Conservation (phyloP, 2,329 filamentous ascomycete species). For the Pseudogymnoascus verrucosus region DNA sequence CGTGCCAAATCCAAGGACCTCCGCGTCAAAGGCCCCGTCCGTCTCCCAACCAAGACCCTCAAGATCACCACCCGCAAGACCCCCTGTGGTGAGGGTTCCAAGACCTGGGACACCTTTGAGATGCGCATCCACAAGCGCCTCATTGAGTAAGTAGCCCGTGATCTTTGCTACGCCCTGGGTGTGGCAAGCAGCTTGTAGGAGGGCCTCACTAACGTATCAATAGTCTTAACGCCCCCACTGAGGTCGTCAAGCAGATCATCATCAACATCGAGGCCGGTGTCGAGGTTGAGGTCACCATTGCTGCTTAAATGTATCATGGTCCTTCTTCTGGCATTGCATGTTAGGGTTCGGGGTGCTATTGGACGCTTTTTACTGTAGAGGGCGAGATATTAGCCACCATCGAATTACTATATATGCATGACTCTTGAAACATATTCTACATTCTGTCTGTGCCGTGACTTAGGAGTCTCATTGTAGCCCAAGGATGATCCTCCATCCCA, state of each 20-base stretch:
- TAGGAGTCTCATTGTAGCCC: neutral
- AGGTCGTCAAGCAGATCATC: slow-evolving; percentile 95
- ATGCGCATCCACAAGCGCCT: slow-evolving; percentile 99
- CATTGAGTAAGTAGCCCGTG: slow-evolving; percentile 62
- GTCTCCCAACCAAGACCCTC: slow-evolving; percentile 93
- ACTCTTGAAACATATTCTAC: slow-evolving; percentile 8
- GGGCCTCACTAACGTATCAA: slow-evolving; percentile 17
- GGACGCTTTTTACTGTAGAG: neutral
- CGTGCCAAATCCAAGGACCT: slow-evolving; percentile 98
- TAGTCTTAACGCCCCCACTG: slow-evolving; percentile 89
- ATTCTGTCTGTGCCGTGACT: slow-evolving; percentile 1
- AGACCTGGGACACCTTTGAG: slow-evolving; percentile 99
- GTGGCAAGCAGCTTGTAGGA: neutral
- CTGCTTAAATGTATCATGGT: slow-evolving; percentile 49
- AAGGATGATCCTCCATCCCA: neutral
- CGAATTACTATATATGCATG: slow-evolving; percentile 7
- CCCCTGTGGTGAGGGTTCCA: slow-evolving; percentile 98
- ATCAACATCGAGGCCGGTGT: slow-evolving; percentile 93
- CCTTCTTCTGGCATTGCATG: slow-evolving; percentile 4
- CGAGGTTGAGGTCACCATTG: slow-evolving; percentile 89
- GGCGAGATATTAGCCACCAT: neutral
- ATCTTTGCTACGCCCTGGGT: neutral
- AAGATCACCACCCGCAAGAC: slow-evolving; percentile 95
- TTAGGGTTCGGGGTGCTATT: neutral
- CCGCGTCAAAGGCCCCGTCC: slow-evolving; percentile 95